Evolutionary conservation across 352 stramenopile species (phyloP).

Genomic region (Phytophthora syringae): DNA sequence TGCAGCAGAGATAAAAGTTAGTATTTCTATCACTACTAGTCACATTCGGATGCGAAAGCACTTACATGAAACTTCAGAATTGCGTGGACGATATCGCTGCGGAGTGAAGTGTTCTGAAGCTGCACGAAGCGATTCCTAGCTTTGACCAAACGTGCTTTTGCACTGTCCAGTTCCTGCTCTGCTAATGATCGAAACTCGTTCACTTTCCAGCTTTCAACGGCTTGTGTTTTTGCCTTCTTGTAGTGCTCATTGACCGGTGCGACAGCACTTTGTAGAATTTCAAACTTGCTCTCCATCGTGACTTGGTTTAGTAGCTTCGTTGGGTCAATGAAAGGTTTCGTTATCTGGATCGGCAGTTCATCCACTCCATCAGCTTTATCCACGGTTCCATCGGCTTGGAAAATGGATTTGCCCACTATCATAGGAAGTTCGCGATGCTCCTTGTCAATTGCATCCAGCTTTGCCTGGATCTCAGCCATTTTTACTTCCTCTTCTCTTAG

Average conservation of each 20-base stretch:
- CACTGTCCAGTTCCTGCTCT: constrained; percentile 64
- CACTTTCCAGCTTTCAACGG: constrained; percentile 70
- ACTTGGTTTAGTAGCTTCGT: constrained; percentile 52
- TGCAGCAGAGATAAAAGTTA: constrained; percentile 15
- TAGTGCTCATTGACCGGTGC: constrained; percentile 63
- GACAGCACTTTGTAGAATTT: constrained; percentile 59
- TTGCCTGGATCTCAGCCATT: constrained; percentile 25
- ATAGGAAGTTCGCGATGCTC: constrained; percentile 55
- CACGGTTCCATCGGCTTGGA: constrained; percentile 24
- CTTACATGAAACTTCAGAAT: constrained; percentile 52
- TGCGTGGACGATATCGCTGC: constrained; percentile 47
- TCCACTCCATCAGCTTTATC: background rate
- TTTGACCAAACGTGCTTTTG: constrained; percentile 57
- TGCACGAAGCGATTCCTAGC: constrained; percentile 61
- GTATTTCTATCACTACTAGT: background rate
- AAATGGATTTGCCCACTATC: constrained; percentile 65
- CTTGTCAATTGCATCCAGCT: constrained; percentile 40
- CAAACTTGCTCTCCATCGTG: constrained; percentile 69
- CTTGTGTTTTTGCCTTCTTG: constrained; percentile 52
- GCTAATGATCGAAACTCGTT: constrained; percentile 52
- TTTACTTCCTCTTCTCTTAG: constrained; percentile 37
- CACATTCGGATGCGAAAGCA: constrained; percentile 1
- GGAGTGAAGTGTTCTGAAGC: constrained; percentile 52
- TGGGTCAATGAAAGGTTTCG: constrained; percentile 34
- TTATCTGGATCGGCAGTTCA: constrained; percentile 15